Base-by-base conservation (phyloP, 306 rosid genomes). In the Oxytropis ochrocephala region DNA sequence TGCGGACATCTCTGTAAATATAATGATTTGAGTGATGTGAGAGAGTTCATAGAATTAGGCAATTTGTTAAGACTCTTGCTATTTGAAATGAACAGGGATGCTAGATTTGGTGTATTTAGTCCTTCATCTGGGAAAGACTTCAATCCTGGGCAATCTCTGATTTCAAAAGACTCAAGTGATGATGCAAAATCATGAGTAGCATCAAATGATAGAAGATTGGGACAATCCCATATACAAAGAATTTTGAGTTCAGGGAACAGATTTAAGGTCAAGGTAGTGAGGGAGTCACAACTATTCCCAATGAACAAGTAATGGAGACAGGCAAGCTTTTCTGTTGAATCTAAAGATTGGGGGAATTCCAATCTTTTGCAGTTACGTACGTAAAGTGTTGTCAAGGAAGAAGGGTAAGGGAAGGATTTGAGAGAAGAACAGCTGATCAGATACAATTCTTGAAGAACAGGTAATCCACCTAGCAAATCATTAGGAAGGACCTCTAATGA, bases 341-440 rank as follows among this genome's bases (percentile, higher is more conserved):
- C 71, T 39, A 11, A 52, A 41, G 55, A 52, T 63, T 56, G 47
- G 32, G 17, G 11, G 30, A 51, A 13, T 7, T 73, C 64, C 56
- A 73, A 39, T 51, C 24, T 63, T 39, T 47, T 24, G 36, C 71
- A 73, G 47, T 73, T 52, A 14, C 71, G 78, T 8, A 73, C 5
- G 36, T 73, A 73, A 63, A 73, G 64, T 14, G 64, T 39, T 51
- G 5, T 66, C 36, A 73, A 29, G 7, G 78, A 64, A 63, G 47
- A 35, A 11, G 47, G 64, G 44, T 24, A 61, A 50, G 53, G 63
- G 70, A 63, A 33, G 38, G 72, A 64, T 63, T 5, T 64, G 4
- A 74, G 72, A 53, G 78, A 64, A 51, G 56, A 63, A 64, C 78
- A 72, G 14, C n/a, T 27, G 10, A 63, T 52, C 24, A 73, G 64